Base-by-base conservation (phyloP, 352 stramenopile genomes). In the Pythium folliculosum region DNA sequence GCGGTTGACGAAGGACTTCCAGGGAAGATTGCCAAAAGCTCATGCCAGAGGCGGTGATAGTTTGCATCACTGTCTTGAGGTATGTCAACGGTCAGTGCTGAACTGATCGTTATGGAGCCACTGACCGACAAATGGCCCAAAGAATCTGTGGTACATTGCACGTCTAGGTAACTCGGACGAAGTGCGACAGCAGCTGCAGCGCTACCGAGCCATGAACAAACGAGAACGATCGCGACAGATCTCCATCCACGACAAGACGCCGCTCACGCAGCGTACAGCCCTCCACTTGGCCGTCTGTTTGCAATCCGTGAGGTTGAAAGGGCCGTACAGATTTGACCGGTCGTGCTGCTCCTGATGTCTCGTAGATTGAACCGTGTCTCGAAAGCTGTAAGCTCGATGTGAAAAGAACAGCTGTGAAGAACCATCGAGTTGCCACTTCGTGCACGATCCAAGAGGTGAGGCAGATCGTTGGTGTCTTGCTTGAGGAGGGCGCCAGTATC, bases 221-320 rank as follows among this genome's bases (percentile, higher is more conserved):
- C 12, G 37, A 0, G 13, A 56, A 23, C 19, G 55, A 30, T 47
- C 3, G 3, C 40, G 19, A 14, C 9, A 50, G 16, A 38, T 57
- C 5, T 48, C 25, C 3, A n/a, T 73, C 3, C 43, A 71, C 13
- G 75, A 79, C 30, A 76, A 37, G 68, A 88, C 80, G 8, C 21
- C 48, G 10, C 52, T 74, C 54, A 65, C 70, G 14, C 23, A 69
- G 14, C 70, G 81, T 23, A 89, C 77, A 0, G 73, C 73, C 22
- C 71, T 91, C 16, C 83, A 90, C 59, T 16, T 91, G 8, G 61
- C 62, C 47, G 82, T 40, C 10, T 13, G 8, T 40, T 16, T 47
- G 40, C 5, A 6, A 47, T n/a, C 14, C 17, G 40, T 40, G 40
- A 8, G 12, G 40, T 47, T n/a, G 40, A 43, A 17, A 3, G 37